Evolutionary conservation across 1,139 yeast species (phyloP), one percentile per base, ranked within the genome.

Genomic region (Protomyces inouyei): DNA sequence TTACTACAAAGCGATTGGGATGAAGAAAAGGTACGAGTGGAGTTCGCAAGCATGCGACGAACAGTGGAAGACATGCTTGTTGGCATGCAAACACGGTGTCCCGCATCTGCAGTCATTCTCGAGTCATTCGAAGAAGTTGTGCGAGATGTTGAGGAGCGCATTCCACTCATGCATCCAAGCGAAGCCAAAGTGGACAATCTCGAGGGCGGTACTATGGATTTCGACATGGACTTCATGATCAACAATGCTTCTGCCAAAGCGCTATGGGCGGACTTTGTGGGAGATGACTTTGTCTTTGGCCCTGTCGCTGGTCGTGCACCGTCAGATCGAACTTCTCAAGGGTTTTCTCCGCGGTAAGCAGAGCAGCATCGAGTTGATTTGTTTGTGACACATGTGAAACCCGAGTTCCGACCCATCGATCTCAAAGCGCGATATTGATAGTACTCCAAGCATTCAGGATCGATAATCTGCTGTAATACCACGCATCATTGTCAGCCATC

Each of bases 41-140:
- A 59, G 32, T 18, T 59, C 23, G 14, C 12, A 35, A 35, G 18
- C 32, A 59, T 59, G 63, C 37, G 36, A 37, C 38, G 35, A 25
- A 45, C 55, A 6, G 57, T 59, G 40, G 52, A 23, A 25, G 55
- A 21, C 14, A 59, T 59, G 63, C 45, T 59, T 5, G 45, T 21
- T 16, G 63, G 63, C 57, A 59, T 59, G 63, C 35, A 43, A 21
- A 52, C 63, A n/a, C 57, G 63, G 2, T 59, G 57, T 52, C 63
- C 63, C 12, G 63, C 63, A 8, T 52, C 63, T 2, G 32, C 54
- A 4, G 57, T 52, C 14, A 59, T 59, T 28, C 57, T 59, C 35
- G 63, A 40, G 16, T 28, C 45, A 35, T 59, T 52, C 32, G 55
- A 35, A 28, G 63, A 37, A 32, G 36, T 59, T 18, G 56, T 51